phyloP scores from a whole-genome alignment of 2,329 filamentous ascomycete species.

The Davidsoniella australis region DNA sequence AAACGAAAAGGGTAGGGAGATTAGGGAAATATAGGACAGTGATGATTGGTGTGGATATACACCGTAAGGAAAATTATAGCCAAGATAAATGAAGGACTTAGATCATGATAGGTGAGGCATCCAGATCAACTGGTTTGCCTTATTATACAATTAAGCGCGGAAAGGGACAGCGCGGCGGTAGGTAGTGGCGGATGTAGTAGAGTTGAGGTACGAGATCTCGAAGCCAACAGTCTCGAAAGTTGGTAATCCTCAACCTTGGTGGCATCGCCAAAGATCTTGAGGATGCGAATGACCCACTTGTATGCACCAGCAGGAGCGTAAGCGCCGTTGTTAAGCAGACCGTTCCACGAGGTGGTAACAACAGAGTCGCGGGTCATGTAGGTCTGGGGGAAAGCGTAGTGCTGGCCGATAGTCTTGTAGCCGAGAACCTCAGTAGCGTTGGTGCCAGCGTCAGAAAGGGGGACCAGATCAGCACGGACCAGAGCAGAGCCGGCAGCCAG shows the following conservation, averaged over 20 bases:
- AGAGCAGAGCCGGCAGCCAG: conserved; percentile 25
- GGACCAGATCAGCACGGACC: conserved; percentile 22
- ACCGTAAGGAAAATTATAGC: too few relatives aligned
- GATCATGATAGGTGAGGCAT: too few relatives aligned
- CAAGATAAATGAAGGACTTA: too few relatives aligned
- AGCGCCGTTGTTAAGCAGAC: conserved; percentile 27
- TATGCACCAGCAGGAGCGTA: conserved; percentile 33
- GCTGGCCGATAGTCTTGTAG: conserved; percentile 25
- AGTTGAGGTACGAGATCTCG: conserved; percentile 25
- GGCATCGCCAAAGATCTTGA: conserved; percentile 34
- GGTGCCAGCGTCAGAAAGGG: neutral
- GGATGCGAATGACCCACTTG: conserved; percentile 29
- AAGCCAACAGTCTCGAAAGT: conserved; percentile 25
- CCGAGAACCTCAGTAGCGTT: conserved; percentile 20
- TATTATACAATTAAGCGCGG: neutral
- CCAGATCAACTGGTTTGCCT: too few relatives aligned
- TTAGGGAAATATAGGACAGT: too few relatives aligned
- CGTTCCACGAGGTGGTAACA: conserved; percentile 25
- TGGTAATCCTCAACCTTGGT: conserved; percentile 30
- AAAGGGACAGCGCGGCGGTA: neutral
- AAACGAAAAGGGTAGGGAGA: too few relatives aligned
- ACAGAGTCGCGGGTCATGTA: conserved; percentile 16
- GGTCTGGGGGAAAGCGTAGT: conserved; percentile 24
- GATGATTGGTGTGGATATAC: too few relatives aligned
- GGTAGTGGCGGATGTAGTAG: neutral